Evolutionary conservation across 305 asterid genomes (phyloP).

Genomic region (Fraxinus platypoda): DNA sequence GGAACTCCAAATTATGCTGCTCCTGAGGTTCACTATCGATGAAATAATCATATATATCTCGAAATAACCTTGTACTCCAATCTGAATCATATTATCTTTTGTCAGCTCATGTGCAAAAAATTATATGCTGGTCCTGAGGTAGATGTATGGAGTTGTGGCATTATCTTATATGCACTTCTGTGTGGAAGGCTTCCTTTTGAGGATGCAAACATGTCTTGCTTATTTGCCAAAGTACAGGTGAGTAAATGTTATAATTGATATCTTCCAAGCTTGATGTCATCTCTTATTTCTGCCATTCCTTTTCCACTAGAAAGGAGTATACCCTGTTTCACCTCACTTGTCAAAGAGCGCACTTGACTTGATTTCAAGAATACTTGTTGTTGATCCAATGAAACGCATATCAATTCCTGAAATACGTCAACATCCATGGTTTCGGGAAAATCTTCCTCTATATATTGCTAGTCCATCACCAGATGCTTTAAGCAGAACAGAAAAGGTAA

Average conservation of each 20-base stretch:
- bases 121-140: constrained; percentile 73
- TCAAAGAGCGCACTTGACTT: constrained; percentile 49
- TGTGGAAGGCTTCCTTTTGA: constrained; percentile 74
- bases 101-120: constrained; percentile 33
- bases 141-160: constrained; percentile 79
- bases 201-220: constrained; percentile 46
- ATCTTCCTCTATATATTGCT: constrained; percentile 47
- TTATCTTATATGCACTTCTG: constrained; percentile 62
- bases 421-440: constrained; percentile 61
- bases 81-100: constrained; percentile 21
- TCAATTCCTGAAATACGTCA: constrained; percentile 54
- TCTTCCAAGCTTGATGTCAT: background rate
- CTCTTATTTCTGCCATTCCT: background rate
- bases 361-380: constrained; percentile 56
- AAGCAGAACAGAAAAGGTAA: constrained; percentile 32
- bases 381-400: constrained; percentile 62
- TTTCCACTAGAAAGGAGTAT: constrained; percentile 49
- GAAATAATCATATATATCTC: background rate
- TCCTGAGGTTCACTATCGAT: constrained; percentile 52
- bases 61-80: background rate
- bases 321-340: constrained; percentile 40
- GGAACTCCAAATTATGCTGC: constrained; percentile 79
- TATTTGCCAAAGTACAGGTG: constrained; percentile 55
- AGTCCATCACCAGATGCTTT: constrained; percentile 27
- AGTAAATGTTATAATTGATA: background rate